phyloP scores from a whole-genome alignment of 495 filamentous ascomycete species.

The Daldinia bambusicola region DNA sequence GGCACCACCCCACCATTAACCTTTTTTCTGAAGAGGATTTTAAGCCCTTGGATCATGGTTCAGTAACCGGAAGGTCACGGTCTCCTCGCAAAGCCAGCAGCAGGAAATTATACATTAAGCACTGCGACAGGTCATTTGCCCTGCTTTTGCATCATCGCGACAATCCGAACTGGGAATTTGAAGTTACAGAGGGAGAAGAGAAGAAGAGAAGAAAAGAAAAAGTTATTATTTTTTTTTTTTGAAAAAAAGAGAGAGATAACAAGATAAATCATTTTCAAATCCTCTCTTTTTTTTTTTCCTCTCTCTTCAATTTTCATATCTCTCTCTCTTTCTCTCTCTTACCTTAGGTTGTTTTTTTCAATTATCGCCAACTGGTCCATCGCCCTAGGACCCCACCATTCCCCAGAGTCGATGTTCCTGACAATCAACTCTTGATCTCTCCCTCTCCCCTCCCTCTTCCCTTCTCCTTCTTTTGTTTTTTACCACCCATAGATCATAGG shows the following conservation, averaged over 20 bases:
- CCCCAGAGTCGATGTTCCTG: slow-evolving; percentile 33
- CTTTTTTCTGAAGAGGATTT: slow-evolving; percentile 31
- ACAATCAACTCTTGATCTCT: slow-evolving; percentile 32
- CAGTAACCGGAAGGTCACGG: slow-evolving; percentile 26
- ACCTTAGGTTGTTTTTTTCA: slow-evolving; percentile 12
- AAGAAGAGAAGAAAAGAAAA: background rate
- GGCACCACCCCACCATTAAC: slow-evolving; percentile 38
- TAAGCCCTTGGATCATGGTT: slow-evolving; percentile 34
- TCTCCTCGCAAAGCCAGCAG: slow-evolving; percentile 20
- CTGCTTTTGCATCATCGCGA: slow-evolving; percentile 27
- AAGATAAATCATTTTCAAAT: no score
- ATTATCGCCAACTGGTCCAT: slow-evolving; percentile 29
- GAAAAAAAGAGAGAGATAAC: background rate
- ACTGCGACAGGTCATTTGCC: slow-evolving; percentile 24
- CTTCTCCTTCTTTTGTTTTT: background rate
- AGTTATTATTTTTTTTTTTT: no score
- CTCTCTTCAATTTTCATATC: slow-evolving; percentile 5
- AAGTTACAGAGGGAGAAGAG: background rate
- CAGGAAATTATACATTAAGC: slow-evolving; percentile 26
- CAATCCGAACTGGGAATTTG: slow-evolving; percentile 6
- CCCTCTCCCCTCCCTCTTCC: slow-evolving; percentile 1
- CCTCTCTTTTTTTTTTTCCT: no score
- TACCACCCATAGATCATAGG: slow-evolving; percentile 5
- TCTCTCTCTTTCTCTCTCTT: slow-evolving; percentile 13
- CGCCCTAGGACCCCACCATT: slow-evolving; percentile 37